A percentile compares a stretch with the other conserved stretches of the same genome.
These are phyloP conservation scores for Solidago caesia DNA, from an alignment of 129 eudicot genomes.

Conservation along the genomic window DNA sequence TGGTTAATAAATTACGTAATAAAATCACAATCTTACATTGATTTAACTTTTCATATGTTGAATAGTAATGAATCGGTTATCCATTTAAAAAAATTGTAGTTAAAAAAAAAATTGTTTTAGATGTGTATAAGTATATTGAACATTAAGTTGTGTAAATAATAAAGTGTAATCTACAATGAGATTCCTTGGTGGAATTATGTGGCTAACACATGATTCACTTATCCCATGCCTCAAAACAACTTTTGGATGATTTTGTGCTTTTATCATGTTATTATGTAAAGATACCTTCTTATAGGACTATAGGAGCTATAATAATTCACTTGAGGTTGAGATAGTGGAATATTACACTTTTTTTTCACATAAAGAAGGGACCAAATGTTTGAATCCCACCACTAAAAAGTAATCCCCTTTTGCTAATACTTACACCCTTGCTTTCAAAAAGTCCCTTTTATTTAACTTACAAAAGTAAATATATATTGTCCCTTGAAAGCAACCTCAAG, in stretches of 20 bases:
- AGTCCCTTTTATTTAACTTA: slow-evolving; percentile 12
- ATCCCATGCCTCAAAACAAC: slow-evolving; percentile 31
- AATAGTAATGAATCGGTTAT: too few relatives aligned
- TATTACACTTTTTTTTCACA: slow-evolving; percentile 24
- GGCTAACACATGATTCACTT: slow-evolving; percentile 33
- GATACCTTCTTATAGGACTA: slow-evolving; percentile 22
- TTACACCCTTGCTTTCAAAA: slow-evolving; percentile 30
- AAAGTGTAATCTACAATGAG: not conserved
- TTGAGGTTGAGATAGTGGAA: slow-evolving; percentile 27
- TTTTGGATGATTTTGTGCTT: slow-evolving; percentile 34
- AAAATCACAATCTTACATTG: not conserved
- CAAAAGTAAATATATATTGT: slow-evolving; percentile 18
- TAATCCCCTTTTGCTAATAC: slow-evolving; percentile 31
- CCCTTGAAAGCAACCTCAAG: slow-evolving; percentile 13
- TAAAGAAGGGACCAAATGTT: slow-evolving; percentile 36
- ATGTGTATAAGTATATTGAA: not conserved
- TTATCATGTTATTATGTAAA: slow-evolving; percentile 24
- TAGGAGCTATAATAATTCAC: slow-evolving; percentile 34
- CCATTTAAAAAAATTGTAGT: too few relatives aligned
- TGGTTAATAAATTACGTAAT: not conserved
- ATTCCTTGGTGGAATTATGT: slow-evolving; percentile 20
- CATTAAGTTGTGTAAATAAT: not conserved
- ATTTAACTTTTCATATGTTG: too few relatives aligned
- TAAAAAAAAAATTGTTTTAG: too few relatives aligned
- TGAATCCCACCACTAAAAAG: slow-evolving; percentile 38